Percentiles rank a stretch among this genome's conserved stretches.
These are phyloP conservation scores for Sequoia sempervirens DNA, from an alignment of 75 land plant genomes.

Conservation along the genomic window DNA sequence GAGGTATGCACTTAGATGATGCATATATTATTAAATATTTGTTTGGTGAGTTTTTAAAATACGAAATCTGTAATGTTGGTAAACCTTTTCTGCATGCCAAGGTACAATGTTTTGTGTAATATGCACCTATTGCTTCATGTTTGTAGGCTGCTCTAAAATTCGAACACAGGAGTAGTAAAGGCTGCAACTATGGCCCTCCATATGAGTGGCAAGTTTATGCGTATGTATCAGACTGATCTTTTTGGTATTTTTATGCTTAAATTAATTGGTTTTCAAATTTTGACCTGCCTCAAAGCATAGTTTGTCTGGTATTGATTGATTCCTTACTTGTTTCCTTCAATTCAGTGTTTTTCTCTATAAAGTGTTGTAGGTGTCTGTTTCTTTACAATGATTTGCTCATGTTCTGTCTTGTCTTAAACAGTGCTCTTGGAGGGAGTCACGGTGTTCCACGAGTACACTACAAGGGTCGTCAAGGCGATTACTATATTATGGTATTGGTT, in stretches of 20 bases:
- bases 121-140: neutral
- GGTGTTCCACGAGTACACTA: slow-evolving; percentile 88
- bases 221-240: slow-evolving; percentile 31
- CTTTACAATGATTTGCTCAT: neutral
- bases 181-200: slow-evolving; percentile 85
- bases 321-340: neutral
- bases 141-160: slow-evolving; percentile 81
- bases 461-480: slow-evolving; percentile 86
- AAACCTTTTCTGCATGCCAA: neutral
- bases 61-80: neutral
- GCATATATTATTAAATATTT: neutral
- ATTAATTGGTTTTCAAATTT: neutral
- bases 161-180: slow-evolving; percentile 87
- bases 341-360: neutral
- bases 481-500: slow-evolving; percentile 75
- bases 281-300: too few species aligned
- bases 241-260: neutral
- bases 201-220: slow-evolving; percentile 88
- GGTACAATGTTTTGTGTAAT: neutral
- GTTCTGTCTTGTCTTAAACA: slow-evolving; percentile 12
- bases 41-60: neutral
- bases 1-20: slow-evolving; percentile 45
- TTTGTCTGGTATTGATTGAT: neutral
- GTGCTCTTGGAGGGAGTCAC: slow-evolving; percentile 88
- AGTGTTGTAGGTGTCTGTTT: neutral